phyloP scores from a whole-genome alignment of 805 yeast genomes.

The Komagataella phaffii region DNA sequence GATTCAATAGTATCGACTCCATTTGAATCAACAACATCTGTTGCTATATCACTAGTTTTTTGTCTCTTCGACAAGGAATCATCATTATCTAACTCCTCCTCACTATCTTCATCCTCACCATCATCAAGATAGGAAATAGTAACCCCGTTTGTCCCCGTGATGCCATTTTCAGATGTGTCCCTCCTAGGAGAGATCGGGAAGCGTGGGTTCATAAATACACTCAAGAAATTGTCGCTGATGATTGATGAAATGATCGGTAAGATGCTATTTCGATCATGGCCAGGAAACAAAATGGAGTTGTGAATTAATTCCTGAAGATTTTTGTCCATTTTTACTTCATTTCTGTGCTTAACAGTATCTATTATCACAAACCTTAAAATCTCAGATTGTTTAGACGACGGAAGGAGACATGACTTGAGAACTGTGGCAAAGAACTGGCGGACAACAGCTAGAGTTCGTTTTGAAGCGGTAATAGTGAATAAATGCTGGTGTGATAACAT shows the following conservation, averaged over 20 bases:
- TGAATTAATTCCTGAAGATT: conserved; percentile 27
- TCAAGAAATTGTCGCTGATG: conserved; percentile 30
- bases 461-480: conserved; percentile 30
- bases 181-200: conserved; percentile 35
- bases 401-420: conserved; percentile 34
- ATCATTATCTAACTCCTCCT: conserved; percentile 4
- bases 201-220: conserved; percentile 62
- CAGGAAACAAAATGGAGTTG: conserved; percentile 56
- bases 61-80: neutral
- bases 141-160: neutral
- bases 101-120: conserved; percentile 8
- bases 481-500: conserved; percentile 50
- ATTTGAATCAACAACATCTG: conserved; percentile 6
- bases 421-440: conserved; percentile 34
- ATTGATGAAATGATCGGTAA: conserved; percentile 58
- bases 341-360: conserved; percentile 19
- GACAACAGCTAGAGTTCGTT: conserved; percentile 18
- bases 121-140: conserved; percentile 6
- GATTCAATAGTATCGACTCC: conserved; percentile 1
- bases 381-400: conserved; percentile 50
- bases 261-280: conserved; percentile 40
- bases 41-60: conserved; percentile 3
- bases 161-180: neutral
- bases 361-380: conserved; percentile 33
- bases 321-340: conserved; percentile 15